A percentile compares a stretch with the other conserved stretches of the same genome.
These are phyloP conservation scores for Ceratocystis albifundus DNA, from an alignment of 2,329 filamentous ascomycete genomes.

Conservation along the genomic window DNA sequence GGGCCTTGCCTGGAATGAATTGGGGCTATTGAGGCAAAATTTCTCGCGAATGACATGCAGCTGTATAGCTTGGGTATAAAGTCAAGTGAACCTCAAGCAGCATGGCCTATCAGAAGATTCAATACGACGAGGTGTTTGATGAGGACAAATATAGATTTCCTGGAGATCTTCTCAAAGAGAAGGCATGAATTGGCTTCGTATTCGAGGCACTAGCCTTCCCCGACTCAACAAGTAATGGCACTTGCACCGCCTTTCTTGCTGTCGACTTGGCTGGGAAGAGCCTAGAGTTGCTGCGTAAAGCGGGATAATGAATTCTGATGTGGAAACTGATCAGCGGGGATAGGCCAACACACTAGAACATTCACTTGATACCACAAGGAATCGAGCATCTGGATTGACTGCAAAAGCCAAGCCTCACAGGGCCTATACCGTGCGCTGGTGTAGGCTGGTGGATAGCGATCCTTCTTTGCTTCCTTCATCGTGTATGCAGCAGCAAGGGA, in stretches of 20 bases:
- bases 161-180: not conserved
- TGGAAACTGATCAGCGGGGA: not conserved
- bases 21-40: too few relatives aligned
- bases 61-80: too few relatives aligned
- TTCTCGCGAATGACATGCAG: too few relatives aligned
- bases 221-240: not conserved
- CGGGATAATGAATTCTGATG: not conserved
- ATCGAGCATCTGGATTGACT: not conserved
- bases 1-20: too few relatives aligned
- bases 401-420: not conserved
- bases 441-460: not conserved
- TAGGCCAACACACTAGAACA: not conserved
- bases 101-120: too few relatives aligned
- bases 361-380: not conserved
- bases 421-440: not conserved
- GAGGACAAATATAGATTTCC: too few relatives aligned
- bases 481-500: slow-evolving; percentile 2
- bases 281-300: not conserved
- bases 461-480: slow-evolving; percentile 2
- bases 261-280: not conserved
- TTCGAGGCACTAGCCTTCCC: not conserved
- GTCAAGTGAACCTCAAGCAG: too few relatives aligned
- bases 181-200: not conserved
- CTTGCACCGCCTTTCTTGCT: not conserved
- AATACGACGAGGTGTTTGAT: too few relatives aligned